Evolutionary conservation across 2,329 filamentous ascomycete species (phyloP).

Genomic region (Fusarium temperatum): DNA sequence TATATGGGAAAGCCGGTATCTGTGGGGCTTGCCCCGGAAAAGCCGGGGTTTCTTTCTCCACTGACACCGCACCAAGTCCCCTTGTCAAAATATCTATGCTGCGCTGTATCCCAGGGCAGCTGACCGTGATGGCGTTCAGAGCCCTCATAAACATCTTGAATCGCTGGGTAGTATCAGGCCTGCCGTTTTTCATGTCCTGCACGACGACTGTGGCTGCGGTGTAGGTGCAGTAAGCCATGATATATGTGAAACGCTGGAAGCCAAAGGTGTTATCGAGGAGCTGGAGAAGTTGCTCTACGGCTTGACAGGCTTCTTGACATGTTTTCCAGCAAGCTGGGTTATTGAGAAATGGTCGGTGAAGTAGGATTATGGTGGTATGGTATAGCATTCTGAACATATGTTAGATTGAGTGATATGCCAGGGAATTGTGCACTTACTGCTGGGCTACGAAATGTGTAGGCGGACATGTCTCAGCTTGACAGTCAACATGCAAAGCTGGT

Average conservation of each 20-base stretch:
- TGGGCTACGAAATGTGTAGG: slow-evolving; percentile 1
- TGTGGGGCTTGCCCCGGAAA: neutral
- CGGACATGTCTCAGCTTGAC: neutral
- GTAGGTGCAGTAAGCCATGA: slow-evolving; percentile 2
- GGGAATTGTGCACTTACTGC: neutral
- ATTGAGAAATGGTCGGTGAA: neutral
- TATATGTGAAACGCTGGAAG: neutral
- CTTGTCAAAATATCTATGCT: neutral
- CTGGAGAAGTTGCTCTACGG: neutral
- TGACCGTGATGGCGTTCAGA: neutral
- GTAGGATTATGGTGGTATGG: neutral
- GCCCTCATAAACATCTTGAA: neutral
- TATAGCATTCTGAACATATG: neutral
- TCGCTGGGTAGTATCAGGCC: neutral
- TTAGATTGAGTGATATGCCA: neutral
- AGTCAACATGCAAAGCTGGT: rapidly evolving
- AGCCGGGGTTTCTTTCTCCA: too few species aligned
- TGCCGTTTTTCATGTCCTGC: neutral
- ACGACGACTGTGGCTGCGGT: neutral
- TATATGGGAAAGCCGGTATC: neutral
- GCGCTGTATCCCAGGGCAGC: neutral
- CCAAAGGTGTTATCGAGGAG: neutral
- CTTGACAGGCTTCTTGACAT: neutral
- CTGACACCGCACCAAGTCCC: neutral
- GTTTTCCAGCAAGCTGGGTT: neutral